phyloP scores from a whole-genome alignment of 208 protist species.

The Leishmania tropica region DNA sequence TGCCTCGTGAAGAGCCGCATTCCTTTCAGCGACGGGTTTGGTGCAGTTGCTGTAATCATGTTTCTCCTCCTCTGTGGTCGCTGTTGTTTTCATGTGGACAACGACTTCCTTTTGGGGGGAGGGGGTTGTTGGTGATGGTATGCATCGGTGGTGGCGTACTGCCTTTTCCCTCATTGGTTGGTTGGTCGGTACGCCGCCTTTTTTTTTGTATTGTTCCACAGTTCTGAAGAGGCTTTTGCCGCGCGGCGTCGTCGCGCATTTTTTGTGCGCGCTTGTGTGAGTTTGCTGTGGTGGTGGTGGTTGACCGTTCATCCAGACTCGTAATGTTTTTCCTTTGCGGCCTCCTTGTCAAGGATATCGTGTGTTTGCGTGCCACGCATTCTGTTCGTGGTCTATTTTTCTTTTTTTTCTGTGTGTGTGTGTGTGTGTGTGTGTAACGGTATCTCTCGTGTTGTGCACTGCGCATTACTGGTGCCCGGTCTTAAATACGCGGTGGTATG shows the following conservation, averaged over 20 bases:
- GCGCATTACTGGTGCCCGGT: neutral
- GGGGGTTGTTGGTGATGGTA: neutral
- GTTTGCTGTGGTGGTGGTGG: neutral
- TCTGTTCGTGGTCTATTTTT: neutral
- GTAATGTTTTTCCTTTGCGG: neutral
- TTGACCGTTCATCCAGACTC: neutral
- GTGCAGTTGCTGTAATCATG: neutral
- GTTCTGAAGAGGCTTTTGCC: neutral
- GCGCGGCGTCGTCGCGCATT: neutral
- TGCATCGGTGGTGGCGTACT: too few species aligned
- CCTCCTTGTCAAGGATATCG: neutral
- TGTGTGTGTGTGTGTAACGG: neutral
- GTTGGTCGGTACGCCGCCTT: neutral
- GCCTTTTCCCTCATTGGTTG: neutral
- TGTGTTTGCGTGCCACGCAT: neutral
- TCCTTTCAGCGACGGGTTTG: neutral
- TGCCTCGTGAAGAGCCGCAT: neutral
- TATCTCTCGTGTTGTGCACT: neutral
- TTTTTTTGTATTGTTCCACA: neutral
- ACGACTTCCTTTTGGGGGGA: neutral
- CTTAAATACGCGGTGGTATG: neutral
- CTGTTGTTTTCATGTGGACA: neutral
- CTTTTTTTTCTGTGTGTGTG: neutral
- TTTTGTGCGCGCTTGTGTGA: too few species aligned
- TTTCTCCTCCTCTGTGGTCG: neutral